These are phyloP conservation scores for Trichoderma oligosporum DNA, from an alignment of 2,329 filamentous ascomycete genomes.

Conservation along the genomic window DNA sequence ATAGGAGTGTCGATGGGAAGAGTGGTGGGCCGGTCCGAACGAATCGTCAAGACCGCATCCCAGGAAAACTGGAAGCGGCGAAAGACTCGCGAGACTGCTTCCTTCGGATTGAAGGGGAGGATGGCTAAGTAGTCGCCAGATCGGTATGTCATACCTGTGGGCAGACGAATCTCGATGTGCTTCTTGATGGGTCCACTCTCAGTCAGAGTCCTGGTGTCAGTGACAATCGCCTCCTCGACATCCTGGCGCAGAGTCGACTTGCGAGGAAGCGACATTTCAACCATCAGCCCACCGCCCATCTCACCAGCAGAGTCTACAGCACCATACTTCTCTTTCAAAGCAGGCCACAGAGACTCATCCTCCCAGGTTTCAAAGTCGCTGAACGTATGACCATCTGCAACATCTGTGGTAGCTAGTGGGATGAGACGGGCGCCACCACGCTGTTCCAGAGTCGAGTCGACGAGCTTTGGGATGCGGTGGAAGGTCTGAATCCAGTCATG, in stretches of 20 bases:
- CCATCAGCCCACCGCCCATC: constrained; percentile 30
- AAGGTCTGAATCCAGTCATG: constrained; percentile 60
- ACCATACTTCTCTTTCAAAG: constrained; percentile 45
- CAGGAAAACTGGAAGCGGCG: constrained; percentile 62
- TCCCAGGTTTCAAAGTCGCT: constrained; percentile 65
- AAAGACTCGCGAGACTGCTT: constrained; percentile 60
- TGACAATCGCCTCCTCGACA: constrained; percentile 57
- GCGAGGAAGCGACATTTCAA: constrained; percentile 52
- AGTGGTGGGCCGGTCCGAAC: constrained; percentile 46
- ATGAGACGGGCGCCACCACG: constrained; percentile 35
- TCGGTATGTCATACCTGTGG: constrained; percentile 61
- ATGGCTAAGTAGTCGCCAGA: constrained; percentile 75
- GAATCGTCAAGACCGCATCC: constrained; percentile 64
- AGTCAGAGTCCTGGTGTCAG: constrained; percentile 51
- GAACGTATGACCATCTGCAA: constrained; percentile 61
- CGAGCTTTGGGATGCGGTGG: constrained; percentile 61
- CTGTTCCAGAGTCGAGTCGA: constrained; percentile 51
- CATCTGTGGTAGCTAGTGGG: constrained; percentile 56
- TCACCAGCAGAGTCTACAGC: constrained; percentile 25
- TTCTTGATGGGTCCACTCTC: constrained; percentile 54
- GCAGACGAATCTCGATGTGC: constrained; percentile 64
- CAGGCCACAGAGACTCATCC: constrained; percentile 51
- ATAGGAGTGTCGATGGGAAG: constrained; percentile 55
- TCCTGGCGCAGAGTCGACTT: constrained; percentile 59
- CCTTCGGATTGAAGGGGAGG: constrained; percentile 64